Evolutionary conservation across 345 rosid genomes (phyloP).

Genomic region (Conringia planisiliqua): DNA sequence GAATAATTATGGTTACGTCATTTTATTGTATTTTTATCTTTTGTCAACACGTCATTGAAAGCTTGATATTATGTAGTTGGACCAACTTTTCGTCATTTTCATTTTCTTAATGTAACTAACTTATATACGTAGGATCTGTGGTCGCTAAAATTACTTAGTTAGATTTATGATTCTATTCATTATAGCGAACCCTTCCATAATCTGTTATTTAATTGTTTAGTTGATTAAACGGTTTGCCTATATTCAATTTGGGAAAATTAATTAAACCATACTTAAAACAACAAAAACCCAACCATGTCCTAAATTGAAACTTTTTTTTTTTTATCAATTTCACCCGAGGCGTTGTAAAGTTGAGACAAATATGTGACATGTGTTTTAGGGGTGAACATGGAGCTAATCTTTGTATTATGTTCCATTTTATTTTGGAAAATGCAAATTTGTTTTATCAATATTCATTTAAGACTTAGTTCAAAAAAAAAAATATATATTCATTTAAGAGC

Average conservation of each 20-base stretch:
- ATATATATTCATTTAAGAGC: too few species aligned
- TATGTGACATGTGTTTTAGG: too few species aligned
- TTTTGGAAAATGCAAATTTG: too few species aligned
- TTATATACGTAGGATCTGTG: not conserved
- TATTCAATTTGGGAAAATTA: too few species aligned
- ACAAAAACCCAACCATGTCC: not conserved
- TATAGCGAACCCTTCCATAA: not conserved
- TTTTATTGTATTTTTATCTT: not conserved
- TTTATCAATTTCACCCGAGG: too few species aligned
- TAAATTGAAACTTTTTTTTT: too few species aligned
- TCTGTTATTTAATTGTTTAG: not conserved
- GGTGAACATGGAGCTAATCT: too few species aligned
- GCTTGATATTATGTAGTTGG: conserved; percentile 4
- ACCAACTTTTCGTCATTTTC: conserved; percentile 20
- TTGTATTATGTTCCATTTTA: too few species aligned
- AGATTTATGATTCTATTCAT: not conserved
- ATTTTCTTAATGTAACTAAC: not conserved
- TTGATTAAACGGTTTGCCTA: not conserved
- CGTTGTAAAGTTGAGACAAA: too few species aligned
- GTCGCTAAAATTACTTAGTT: not conserved
- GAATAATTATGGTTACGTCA: not conserved
- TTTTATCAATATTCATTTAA: too few species aligned
- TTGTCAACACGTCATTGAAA: conserved; percentile 18
- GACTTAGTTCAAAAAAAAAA: too few species aligned
- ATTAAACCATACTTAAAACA: not conserved